phyloP scores from a whole-genome alignment of 345 rosid species.

The Nasturtium officinale region DNA sequence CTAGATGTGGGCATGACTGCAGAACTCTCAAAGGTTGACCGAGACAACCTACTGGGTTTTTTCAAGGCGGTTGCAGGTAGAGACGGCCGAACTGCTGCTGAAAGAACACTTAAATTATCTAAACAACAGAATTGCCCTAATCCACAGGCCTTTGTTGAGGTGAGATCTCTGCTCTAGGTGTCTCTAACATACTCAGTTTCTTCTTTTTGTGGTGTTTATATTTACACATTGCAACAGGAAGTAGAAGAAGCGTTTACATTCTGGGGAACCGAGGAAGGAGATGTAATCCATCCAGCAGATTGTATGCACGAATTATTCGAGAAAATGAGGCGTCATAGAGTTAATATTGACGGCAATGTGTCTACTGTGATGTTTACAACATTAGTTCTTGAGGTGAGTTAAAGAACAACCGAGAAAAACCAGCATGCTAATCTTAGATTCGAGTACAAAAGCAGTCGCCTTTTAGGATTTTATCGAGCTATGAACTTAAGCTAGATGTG shows the following conservation, averaged over 20 bases:
- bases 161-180: slow-evolving; percentile 23
- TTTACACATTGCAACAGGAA: slow-evolving; percentile 57
- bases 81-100: slow-evolving; percentile 94
- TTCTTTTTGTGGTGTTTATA: slow-evolving; percentile 8
- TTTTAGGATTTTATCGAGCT: background rate
- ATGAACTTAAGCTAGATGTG: slow-evolving; percentile 2
- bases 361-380: slow-evolving; percentile 96
- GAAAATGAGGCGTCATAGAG: slow-evolving; percentile 84
- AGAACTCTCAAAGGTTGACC: slow-evolving; percentile 82
- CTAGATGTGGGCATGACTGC: slow-evolving; percentile 99
- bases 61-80: slow-evolving; percentile 91
- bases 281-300: slow-evolving; percentile 86
- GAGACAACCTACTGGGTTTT: slow-evolving; percentile 79
- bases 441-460: background rate
- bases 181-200: slow-evolving; percentile 1
- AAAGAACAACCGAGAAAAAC: background rate
- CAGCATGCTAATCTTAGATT: background rate
- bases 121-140: slow-evolving; percentile 88
- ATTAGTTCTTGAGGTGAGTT: slow-evolving; percentile 91
- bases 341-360: slow-evolving; percentile 88
- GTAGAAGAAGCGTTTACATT: slow-evolving; percentile 81
- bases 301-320: slow-evolving; percentile 96
- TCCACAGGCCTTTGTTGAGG: slow-evolving; percentile 82
- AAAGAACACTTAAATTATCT: slow-evolving; percentile 74
- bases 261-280: slow-evolving; percentile 96